Conservation (phyloP, 306 rosid species). For the Urtica urens region DNA sequence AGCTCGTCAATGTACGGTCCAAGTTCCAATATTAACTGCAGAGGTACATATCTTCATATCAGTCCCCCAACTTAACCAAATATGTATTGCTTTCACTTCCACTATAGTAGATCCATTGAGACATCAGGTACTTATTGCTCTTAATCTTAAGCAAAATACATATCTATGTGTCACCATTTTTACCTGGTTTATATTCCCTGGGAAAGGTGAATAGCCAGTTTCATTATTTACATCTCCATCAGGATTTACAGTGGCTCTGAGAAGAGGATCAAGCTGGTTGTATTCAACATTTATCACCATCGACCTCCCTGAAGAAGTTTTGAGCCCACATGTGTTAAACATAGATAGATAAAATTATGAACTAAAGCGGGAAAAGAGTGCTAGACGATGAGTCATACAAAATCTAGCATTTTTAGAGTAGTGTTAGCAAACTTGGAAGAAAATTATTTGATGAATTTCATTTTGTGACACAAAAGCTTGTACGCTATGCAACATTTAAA, state of each 20-base stretch:
- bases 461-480: background rate
- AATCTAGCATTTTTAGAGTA: background rate
- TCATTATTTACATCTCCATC: constrained; percentile 80
- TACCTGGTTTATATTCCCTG: constrained; percentile 98
- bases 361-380: background rate
- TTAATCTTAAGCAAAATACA: background rate
- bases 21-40: constrained; percentile 89
- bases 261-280: constrained; percentile 97
- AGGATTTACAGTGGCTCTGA: constrained; percentile 82
- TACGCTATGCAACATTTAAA: background rate
- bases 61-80: too few species aligned
- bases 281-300: constrained; percentile 98
- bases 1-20: constrained; percentile 85
- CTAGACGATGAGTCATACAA: background rate
- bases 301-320: constrained; percentile 51
- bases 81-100: too few species aligned
- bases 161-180: constrained; percentile 20
- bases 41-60: constrained; percentile 1
- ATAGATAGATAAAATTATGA: background rate
- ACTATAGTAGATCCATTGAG: background rate
- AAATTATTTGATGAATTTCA: background rate
- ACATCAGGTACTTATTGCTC: background rate
- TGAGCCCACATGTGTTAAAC: too few species aligned
- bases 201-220: constrained; percentile 90
- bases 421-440: background rate